Base-by-base conservation (phyloP, 2,329 filamentous ascomycete genomes). In the Amylocarpus encephaloides region DNA sequence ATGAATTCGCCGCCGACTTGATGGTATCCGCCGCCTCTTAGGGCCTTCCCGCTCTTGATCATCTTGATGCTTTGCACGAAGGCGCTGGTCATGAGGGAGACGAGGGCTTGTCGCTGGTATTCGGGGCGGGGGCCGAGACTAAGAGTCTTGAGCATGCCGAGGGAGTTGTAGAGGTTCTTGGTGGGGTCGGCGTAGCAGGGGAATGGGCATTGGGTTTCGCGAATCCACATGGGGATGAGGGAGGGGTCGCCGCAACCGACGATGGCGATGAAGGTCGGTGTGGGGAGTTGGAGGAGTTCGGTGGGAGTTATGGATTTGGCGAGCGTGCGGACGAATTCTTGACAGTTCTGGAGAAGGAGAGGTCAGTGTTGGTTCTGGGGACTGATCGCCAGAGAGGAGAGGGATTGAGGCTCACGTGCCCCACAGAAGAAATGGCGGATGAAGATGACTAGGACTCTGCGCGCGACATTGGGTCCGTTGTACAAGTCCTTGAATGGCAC, bases 121-220 rank as follows among this genome's bases (percentile, higher is more conserved):
- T 70, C 67, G 0, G 79, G 78, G 38, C 70, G 60, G 1, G 57
- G 13, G 32, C 78, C 78, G 0, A 77, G 58, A 2, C 67, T 68
- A 26, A 73, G 63, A 3, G 75, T 77, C 18, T 68, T 69, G 3
- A 68, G 67, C 77, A 82, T 78, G 32, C 72, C 74, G 0, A 83
- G 69, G 9, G 69, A 59, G n/a, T 72, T 65, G 64, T 82, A 80
- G 1, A 82, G 66, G 42, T 72, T 71, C 48, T 70, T 69, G 0
- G 72, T 73, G 0, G 78, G 78, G 53, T 83, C 78, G 10, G 77
- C 71, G 66, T 79, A 82, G 51, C 82, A 72, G 7, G 75, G 73
- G 62, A 76, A 82, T 1, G 72, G 68, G 52, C 76, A 79, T 7
- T 53, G 53, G 0, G 77, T 79, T 30, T 70, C 64, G 29, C 66